Conservation (phyloP, 306 rosid species). For the Ochetophila trinervis region DNA sequence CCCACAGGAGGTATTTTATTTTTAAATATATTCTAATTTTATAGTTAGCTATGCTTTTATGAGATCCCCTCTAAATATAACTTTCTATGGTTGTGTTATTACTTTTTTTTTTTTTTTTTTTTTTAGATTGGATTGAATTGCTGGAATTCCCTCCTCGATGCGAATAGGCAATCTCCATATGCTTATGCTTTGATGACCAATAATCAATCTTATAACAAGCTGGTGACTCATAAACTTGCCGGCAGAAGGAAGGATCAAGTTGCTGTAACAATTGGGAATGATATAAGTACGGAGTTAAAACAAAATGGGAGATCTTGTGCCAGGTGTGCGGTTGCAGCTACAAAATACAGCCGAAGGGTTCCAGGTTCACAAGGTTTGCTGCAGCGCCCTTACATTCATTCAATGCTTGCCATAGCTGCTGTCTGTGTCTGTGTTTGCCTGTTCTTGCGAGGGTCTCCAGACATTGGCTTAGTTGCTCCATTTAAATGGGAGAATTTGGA, state of each 20-base stretch:
- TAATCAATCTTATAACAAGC: slow-evolving; percentile 57
- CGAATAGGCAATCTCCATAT: slow-evolving; percentile 64
- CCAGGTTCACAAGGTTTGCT: slow-evolving; percentile 61
- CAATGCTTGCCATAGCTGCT: slow-evolving; percentile 83
- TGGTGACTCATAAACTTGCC: slow-evolving; percentile 63
- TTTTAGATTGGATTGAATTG: slow-evolving; percentile 71
- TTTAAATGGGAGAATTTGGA: slow-evolving; percentile 82
- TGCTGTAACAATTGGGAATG: slow-evolving; percentile 53
- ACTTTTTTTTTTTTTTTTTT: neutral
- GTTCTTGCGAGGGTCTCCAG: slow-evolving; percentile 72
- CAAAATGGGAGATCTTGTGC: slow-evolving; percentile 55
- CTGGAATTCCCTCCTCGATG: slow-evolving; percentile 78
- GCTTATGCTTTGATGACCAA: slow-evolving; percentile 74
- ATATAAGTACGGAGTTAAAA: slow-evolving; percentile 23
- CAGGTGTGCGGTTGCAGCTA: slow-evolving; percentile 56
- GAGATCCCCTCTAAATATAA: neutral
- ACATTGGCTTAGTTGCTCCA: slow-evolving; percentile 63
- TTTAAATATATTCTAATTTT: neutral
- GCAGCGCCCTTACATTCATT: slow-evolving; percentile 71
- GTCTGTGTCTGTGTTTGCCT: slow-evolving; percentile 92
- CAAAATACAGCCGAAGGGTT: slow-evolving; percentile 40
- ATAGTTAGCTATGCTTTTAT: neutral
- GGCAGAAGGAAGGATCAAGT: slow-evolving; percentile 58
- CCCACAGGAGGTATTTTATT: slow-evolving; percentile 65
- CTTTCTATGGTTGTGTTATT: neutral